Conservation (phyloP, 1,284 basidiomycete genomes). For the Ganoderma meredithae region DNA sequence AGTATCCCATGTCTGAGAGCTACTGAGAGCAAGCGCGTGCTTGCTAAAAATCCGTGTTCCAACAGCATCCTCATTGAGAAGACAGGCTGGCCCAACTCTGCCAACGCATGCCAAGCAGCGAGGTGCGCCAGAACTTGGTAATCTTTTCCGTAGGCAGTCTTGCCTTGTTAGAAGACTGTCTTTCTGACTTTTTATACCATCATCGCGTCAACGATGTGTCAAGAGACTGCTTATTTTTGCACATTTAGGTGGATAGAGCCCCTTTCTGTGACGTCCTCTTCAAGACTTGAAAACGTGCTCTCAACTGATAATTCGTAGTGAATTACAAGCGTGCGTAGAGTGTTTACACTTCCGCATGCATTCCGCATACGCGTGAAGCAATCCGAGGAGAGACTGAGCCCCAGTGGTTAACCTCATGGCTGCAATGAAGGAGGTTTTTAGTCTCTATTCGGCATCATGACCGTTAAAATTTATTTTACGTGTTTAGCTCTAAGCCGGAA, state of each 20-base stretch:
- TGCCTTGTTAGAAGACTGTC: not conserved
- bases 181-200: not conserved
- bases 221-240: slow-evolving; percentile 40
- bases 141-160: slow-evolving; percentile 36
- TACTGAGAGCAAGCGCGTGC: too few species aligned
- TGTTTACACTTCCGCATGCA: slow-evolving; percentile 17
- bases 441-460: slow-evolving; percentile 42
- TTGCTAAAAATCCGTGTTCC: too few species aligned
- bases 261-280: slow-evolving; percentile 43
- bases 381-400: slow-evolving; percentile 34
- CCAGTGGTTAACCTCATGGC: slow-evolving; percentile 39
- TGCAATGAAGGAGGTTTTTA: slow-evolving; percentile 42
- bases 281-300: slow-evolving; percentile 45
- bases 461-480: slow-evolving; percentile 37
- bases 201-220: too few species aligned
- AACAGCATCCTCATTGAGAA: too few species aligned
- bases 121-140: slow-evolving; percentile 36
- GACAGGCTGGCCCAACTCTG: too few species aligned
- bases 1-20: too few species aligned
- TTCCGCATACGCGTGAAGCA: slow-evolving; percentile 38
- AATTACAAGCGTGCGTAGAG: slow-evolving; percentile 46
- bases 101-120: too few species aligned
- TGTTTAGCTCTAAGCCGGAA: not conserved
- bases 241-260: slow-evolving; percentile 44
- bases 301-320: slow-evolving; percentile 38